A percentile compares a stretch with the other conserved stretches of the same genome.
Conservation (phyloP, 2,329 filamentous ascomycete genomes). For the Pseudogymnoascus sp. region DNA sequence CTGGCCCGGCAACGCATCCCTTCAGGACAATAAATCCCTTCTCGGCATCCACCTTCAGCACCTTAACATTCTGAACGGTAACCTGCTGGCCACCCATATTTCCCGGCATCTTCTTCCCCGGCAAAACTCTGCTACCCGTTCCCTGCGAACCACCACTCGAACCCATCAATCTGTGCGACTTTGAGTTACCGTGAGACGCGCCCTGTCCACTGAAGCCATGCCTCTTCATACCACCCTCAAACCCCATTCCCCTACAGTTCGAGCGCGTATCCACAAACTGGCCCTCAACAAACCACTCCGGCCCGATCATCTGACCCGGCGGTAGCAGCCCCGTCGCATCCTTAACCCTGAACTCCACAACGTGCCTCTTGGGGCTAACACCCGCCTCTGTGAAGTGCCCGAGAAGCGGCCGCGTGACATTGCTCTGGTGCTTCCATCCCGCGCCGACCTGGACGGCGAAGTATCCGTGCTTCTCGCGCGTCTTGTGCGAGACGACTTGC, state of each 20-base stretch:
- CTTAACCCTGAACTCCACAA: slow-evolving; percentile 83
- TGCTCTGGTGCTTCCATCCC: slow-evolving; percentile 65
- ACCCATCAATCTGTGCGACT: slow-evolving; percentile 88
- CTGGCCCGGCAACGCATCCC: slow-evolving; percentile 80
- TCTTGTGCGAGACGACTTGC: slow-evolving; percentile 84
- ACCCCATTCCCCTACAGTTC: slow-evolving; percentile 80
- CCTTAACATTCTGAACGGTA: slow-evolving; percentile 84
- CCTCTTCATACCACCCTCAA: slow-evolving; percentile 96
- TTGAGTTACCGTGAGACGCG: slow-evolving; percentile 89
- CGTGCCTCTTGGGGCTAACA: slow-evolving; percentile 73
- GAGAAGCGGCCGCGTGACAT: slow-evolving; percentile 73
- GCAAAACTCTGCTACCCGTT: slow-evolving; percentile 82
- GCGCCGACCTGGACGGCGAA: slow-evolving; percentile 86
- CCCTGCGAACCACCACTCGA: slow-evolving; percentile 85
- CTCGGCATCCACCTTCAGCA: slow-evolving; percentile 79
- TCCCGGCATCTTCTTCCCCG: slow-evolving; percentile 97
- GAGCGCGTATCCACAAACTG: slow-evolving; percentile 84
- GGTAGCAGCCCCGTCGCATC: slow-evolving; percentile 63
- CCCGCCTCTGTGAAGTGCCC: slow-evolving; percentile 82
- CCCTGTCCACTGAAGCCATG: slow-evolving; percentile 85
- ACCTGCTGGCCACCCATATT: slow-evolving; percentile 86
- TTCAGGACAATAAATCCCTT: slow-evolving; percentile 84
- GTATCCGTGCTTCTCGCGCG: slow-evolving; percentile 73
- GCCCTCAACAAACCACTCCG: slow-evolving; percentile 86
- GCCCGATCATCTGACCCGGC: slow-evolving; percentile 67